Evolutionary conservation across 208 protist species (phyloP).

Genomic region (Wallacemonas sp.): DNA sequence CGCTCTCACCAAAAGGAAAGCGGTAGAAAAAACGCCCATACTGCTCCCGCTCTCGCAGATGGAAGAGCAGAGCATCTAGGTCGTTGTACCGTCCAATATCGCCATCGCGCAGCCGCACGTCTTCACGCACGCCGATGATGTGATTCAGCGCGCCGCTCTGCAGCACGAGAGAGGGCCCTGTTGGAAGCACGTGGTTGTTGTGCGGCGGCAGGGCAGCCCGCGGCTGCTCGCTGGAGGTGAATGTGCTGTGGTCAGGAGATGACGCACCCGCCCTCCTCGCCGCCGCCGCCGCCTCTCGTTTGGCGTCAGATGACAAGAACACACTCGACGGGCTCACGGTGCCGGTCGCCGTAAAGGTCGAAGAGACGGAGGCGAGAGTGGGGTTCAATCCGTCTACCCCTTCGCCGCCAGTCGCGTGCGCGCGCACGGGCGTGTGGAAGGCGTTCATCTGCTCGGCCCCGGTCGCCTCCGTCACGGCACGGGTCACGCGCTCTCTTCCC

Average conservation of each 20-base stretch:
- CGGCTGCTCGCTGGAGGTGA: no score
- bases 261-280: neutral
- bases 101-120: conserved; percentile 91
- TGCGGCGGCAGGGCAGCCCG: no score
- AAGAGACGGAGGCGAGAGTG: neutral
- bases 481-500: conserved; percentile 8
- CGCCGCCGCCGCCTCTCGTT: neutral
- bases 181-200: neutral
- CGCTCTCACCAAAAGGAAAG: conserved; percentile 91
- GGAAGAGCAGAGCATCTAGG: conserved; percentile 53
- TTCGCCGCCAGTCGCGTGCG: neutral
- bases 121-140: conserved; percentile 84
- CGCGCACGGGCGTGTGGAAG: neutral
- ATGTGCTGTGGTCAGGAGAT: no score
- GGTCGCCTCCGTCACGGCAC: conserved; percentile 9
- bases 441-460: neutral
- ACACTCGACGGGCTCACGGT: conserved; percentile 2
- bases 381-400: neutral
- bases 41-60: conserved; percentile 67
- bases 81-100: conserved; percentile 92
- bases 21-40: conserved; percentile 94
- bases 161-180: conserved; percentile 29
- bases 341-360: conserved; percentile 4
- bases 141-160: conserved; percentile 36
- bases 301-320: neutral